Conservation (phyloP, 2,329 filamentous ascomycete genomes). For the Fusarium sp. region DNA sequence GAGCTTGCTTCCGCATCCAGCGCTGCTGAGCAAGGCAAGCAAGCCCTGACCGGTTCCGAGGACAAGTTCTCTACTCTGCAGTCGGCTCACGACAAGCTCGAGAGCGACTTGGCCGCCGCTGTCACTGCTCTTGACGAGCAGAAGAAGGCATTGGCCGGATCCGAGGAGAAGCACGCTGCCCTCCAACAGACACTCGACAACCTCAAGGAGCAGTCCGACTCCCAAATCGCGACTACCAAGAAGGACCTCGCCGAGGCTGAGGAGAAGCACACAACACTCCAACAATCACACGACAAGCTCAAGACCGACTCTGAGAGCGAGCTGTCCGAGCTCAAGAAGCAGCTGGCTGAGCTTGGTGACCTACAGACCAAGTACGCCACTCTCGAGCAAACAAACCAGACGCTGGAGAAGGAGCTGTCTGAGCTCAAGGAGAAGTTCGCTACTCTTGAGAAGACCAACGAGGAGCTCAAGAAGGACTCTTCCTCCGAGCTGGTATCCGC, state of each 20-base stretch:
- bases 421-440: conserved; percentile 53
- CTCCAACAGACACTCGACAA: conserved; percentile 49
- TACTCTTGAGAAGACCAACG: conserved; percentile 47
- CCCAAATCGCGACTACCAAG: conserved; percentile 47
- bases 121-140: conserved; percentile 50
- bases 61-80: conserved; percentile 48
- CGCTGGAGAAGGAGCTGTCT: conserved; percentile 44
- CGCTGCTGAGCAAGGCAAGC: conserved; percentile 48
- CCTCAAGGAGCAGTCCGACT: conserved; percentile 48
- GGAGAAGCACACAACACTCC: conserved; percentile 46
- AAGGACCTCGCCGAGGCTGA: conserved; percentile 47
- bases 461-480: conserved; percentile 52
- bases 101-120: conserved; percentile 49
- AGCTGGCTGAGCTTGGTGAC: conserved; percentile 53
- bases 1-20: conserved; percentile 52
- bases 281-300: conserved; percentile 51
- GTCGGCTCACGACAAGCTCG: conserved; percentile 49
- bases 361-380: conserved; percentile 53
- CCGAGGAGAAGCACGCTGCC: conserved; percentile 49
- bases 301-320: conserved; percentile 51
- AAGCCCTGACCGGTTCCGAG: conserved; percentile 49
- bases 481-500: conserved; percentile 52
- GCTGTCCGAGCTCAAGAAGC: conserved; percentile 50
- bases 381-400: conserved; percentile 51
- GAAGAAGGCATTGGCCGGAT: conserved; percentile 46